Evolutionary conservation across 805 yeast genomes (phyloP).

Genomic region (Pichia manshurica): DNA sequence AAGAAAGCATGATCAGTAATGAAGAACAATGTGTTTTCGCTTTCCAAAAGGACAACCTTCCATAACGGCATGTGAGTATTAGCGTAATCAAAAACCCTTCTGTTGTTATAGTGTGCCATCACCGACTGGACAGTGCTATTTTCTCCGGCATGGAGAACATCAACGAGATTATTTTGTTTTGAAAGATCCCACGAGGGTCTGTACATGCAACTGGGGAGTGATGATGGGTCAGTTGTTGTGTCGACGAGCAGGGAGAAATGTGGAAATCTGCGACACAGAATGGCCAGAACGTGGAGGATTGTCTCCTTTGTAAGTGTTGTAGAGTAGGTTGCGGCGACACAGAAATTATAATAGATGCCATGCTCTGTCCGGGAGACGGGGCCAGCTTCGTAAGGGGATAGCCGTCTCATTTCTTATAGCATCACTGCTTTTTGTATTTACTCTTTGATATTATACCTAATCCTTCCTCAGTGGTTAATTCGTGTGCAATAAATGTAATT

Average conservation of each 20-base stretch:
- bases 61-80: conserved; percentile 9
- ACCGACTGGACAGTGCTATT: not conserved
- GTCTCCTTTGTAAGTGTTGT: not conserved
- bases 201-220: not conserved
- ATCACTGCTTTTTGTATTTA: too few species aligned
- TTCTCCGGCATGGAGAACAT: not conserved
- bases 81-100: conserved; percentile 3
- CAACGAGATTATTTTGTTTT: not conserved
- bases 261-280: conserved; percentile 8
- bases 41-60: conserved; percentile 5
- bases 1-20: conserved; percentile 10
- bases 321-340: conserved; percentile 10
- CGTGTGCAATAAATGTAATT: too few species aligned
- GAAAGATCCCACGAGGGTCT: not conserved
- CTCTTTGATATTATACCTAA: too few species aligned
- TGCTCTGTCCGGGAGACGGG: conserved; percentile 1
- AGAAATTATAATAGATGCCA: conserved; percentile 7
- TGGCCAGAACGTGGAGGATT: not conserved
- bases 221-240: not conserved
- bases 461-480: too few species aligned
- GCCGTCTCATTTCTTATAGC: conserved; percentile 1
- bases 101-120: conserved; percentile 4
- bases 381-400: conserved; percentile 9
- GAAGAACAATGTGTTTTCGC: conserved; percentile 9
- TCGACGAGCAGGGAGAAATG: conserved; percentile 12